Evolutionary conservation across 768 basidiomycete genomes (phyloP).

Genomic region (Phlebiopsis gigantea): DNA sequence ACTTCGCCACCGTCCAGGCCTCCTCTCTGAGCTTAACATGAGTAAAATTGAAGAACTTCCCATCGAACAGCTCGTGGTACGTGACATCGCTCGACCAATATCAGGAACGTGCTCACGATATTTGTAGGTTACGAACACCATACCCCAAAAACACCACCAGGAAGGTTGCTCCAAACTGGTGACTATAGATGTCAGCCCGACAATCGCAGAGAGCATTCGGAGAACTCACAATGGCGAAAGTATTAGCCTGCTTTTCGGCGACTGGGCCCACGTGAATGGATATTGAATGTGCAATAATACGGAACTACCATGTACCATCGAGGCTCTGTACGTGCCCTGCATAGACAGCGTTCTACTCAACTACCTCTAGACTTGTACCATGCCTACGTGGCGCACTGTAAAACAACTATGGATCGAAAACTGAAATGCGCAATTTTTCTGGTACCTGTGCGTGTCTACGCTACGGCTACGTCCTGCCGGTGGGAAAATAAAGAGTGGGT

Average conservation of each 20-base stretch:
- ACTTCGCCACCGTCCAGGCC: constrained; percentile 39
- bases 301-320: constrained; percentile 3
- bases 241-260: constrained; percentile 82
- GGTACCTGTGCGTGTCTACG: neutral
- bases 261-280: constrained; percentile 54
- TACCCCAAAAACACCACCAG: constrained; percentile 75
- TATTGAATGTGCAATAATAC: constrained; percentile 9
- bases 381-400: neutral
- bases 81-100: constrained; percentile 22
- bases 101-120: neutral
- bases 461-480: constrained; percentile 1
- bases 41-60: constrained; percentile 63
- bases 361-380: constrained; percentile 1
- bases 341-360: neutral
- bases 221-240: constrained; percentile 93
- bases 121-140: constrained; percentile 85
- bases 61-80: constrained; percentile 80
- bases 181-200: constrained; percentile 86
- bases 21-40: constrained; percentile 76
- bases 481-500: neutral
- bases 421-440: neutral
- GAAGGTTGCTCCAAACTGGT: constrained; percentile 67
- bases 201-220: constrained; percentile 93
- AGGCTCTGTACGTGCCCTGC: constrained; percentile 6
- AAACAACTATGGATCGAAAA: neutral